Base-by-base conservation (phyloP, 352 stramenopile species). In the Phytophthora meadii region DNA sequence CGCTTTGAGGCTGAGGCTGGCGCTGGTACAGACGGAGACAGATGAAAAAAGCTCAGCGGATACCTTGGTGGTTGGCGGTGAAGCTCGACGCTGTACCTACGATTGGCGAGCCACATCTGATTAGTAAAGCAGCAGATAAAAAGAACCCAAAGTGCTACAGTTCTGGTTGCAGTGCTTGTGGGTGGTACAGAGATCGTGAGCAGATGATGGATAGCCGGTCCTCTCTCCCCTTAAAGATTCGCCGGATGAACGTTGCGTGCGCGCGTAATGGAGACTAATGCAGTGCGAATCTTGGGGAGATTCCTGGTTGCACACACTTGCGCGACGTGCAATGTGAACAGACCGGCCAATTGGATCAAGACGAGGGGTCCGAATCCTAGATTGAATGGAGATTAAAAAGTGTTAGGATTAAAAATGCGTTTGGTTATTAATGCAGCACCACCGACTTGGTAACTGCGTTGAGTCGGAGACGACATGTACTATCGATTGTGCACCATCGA, bases 81-180 rank as follows among this genome's bases (percentile, higher is more conserved):
- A 55, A 41, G 37, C 41, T 70, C 9, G 7, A 17, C 54, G n/a
- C n/a, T n/a, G n/a, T n/a, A n/a, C n/a, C n/a, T n/a, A n/a, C n/a
- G n/a, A n/a, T 44, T 57, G 42, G 54, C 34, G 25, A 46, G 25
- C 25, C 17, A 36, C 50, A 58, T 67, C 56, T 71, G 56, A 66
- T 70, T 67, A 71, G 47, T 28, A 70, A 59, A 40, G 19, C 9
- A 6, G 54, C 17, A 40, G 24, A 67, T 56, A 71, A 71, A 71
- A 71, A 62, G 50, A 67, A 66, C 54, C 46, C 36, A 11, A 2
- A 3, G 45, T 65, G 36, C 17, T 57, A 54, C 49, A 15, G 51
- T 27, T 30, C 28, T 47, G 24, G 27, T 53, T 63, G 46, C 44
- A 54, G 55, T 37, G 32, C 40, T 60, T 63, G 36, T 24, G 30